Conservation (phyloP, 495 filamentous ascomycete species). For the Aspergillus sclerotiicarbonarius region DNA sequence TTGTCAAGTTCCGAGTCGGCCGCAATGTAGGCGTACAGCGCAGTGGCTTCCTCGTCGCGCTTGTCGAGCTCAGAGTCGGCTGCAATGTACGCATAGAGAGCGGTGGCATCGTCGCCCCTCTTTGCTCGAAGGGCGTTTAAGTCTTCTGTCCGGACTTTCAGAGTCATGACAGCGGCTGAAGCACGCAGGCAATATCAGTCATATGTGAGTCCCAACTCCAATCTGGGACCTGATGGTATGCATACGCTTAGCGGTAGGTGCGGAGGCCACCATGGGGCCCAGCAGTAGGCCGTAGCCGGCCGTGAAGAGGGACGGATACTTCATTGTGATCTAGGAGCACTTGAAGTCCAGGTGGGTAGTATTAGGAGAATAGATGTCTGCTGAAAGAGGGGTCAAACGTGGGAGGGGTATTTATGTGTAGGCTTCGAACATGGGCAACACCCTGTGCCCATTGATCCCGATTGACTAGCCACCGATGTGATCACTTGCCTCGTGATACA, state of each 20-base stretch:
- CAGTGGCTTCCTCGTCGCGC: background rate
- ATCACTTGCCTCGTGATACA: background rate
- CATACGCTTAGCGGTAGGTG: slow-evolving; percentile 1
- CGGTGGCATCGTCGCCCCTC: background rate
- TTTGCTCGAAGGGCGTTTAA: background rate
- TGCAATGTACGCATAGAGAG: background rate
- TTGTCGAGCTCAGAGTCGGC: background rate
- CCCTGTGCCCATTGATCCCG: background rate
- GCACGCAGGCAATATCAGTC: background rate
- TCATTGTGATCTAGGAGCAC: background rate
- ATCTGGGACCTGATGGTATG: background rate
- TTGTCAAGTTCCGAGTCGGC: background rate
- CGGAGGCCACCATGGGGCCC: background rate
- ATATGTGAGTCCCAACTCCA: background rate
- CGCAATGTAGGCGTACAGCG: too few species aligned
- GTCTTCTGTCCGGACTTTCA: background rate
- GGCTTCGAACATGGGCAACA: background rate
- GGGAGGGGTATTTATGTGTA: background rate
- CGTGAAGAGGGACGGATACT: background rate
- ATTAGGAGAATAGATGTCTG: background rate
- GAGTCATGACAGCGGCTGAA: background rate
- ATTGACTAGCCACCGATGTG: background rate
- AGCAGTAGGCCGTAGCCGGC: background rate
- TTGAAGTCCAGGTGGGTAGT: background rate
- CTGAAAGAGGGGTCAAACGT: background rate